Evolutionary conservation across 345 rosid genomes (phyloP).

Genomic region (Rhizophora mangle): DNA sequence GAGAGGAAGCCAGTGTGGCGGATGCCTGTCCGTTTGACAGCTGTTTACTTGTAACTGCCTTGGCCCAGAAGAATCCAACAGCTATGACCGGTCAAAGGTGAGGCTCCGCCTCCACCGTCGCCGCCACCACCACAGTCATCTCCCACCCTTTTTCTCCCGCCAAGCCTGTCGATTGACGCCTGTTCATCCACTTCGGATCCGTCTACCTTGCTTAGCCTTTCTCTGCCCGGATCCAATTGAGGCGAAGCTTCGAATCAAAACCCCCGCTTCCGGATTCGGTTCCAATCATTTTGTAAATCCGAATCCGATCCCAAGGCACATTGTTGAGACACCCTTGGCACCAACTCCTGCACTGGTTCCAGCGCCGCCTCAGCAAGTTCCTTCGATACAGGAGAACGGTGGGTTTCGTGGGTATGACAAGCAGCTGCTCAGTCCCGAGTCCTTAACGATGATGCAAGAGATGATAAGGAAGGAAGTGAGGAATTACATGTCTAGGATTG

Average conservation of each 20-base stretch:
- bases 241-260: slow-evolving; percentile 26
- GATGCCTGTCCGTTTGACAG: slow-evolving; percentile 60
- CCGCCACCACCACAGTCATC: slow-evolving; percentile 32
- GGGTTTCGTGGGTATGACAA: slow-evolving; percentile 29
- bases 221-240: slow-evolving; percentile 59
- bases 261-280: slow-evolving; percentile 19
- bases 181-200: slow-evolving; percentile 45
- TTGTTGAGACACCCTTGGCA: not conserved
- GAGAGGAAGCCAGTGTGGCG: not conserved
- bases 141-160: slow-evolving; percentile 18
- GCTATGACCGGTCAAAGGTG: slow-evolving; percentile 49
- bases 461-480: slow-evolving; percentile 74
- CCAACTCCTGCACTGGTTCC: not conserved
- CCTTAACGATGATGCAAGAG: slow-evolving; percentile 65
- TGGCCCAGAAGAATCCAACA: slow-evolving; percentile 52
- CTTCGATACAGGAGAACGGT: not conserved
- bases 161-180: slow-evolving; percentile 28
- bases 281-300: not conserved
- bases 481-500: slow-evolving; percentile 59
- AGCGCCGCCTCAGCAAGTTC: not conserved
- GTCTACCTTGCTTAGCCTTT: slow-evolving; percentile 56
- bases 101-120: slow-evolving; percentile 43
- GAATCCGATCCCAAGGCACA: not conserved
- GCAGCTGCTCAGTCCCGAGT: slow-evolving; percentile 60
- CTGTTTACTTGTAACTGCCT: slow-evolving; percentile 69